A percentile compares a stretch with the other conserved stretches of the same genome.
phyloP scores from a whole-genome alignment of 2,329 filamentous ascomycete species.

The Exserohilum rostratum region DNA sequence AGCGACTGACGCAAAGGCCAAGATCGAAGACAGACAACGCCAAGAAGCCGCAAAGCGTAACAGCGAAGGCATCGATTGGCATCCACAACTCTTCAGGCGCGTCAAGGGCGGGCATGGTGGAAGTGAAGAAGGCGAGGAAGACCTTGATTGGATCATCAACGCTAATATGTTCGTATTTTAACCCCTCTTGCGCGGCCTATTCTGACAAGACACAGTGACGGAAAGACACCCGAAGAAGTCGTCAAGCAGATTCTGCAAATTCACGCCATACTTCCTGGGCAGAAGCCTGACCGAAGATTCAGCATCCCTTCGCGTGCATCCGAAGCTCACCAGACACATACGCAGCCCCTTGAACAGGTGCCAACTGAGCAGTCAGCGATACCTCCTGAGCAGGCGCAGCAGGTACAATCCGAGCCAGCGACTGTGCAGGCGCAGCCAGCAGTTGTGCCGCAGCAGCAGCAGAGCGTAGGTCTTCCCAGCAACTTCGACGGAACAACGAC shows the following conservation, averaged over 20 bases:
- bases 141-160: slow-evolving; percentile 93
- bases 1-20: slow-evolving; percentile 95
- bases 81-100: slow-evolving; percentile 80
- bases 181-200: background rate
- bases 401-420: slow-evolving; percentile 9
- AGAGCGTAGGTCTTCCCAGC: slow-evolving; percentile 56
- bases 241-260: slow-evolving; percentile 85
- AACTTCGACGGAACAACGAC: slow-evolving; percentile 61
- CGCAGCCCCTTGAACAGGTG: slow-evolving; percentile 6
- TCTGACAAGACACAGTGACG: slow-evolving; percentile 54
- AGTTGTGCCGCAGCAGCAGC: slow-evolving; percentile 20
- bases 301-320: slow-evolving; percentile 61
- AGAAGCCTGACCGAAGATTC: slow-evolving; percentile 62
- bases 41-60: slow-evolving; percentile 82
- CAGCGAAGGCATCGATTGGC: slow-evolving; percentile 84
- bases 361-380: slow-evolving; percentile 15
- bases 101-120: slow-evolving; percentile 74
- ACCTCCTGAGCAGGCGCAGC: slow-evolving; percentile 4
- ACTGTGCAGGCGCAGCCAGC: slow-evolving; percentile 7
- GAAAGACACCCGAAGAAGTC: slow-evolving; percentile 69
- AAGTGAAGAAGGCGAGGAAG: slow-evolving; percentile 80
- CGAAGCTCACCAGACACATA: slow-evolving; percentile 25
- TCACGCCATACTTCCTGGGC: slow-evolving; percentile 81
- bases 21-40: slow-evolving; percentile 89
- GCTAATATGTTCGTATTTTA: slow-evolving; percentile 71